phyloP scores from a whole-genome alignment of 176 grass and related monocot species.

The Carex littledalei region DNA sequence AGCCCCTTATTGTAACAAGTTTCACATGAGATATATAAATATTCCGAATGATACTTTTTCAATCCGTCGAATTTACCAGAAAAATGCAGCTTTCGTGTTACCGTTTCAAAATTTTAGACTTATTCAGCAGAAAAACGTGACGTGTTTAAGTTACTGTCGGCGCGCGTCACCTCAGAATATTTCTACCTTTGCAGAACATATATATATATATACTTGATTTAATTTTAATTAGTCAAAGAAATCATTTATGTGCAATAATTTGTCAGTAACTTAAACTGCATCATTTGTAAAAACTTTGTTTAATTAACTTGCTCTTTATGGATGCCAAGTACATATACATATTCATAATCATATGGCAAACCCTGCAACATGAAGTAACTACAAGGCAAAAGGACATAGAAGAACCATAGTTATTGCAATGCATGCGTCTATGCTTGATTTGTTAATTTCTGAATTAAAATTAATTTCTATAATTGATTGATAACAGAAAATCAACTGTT shows the following conservation, averaged over 20 bases:
- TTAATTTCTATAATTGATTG: background rate
- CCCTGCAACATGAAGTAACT: background rate
- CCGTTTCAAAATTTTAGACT: background rate
- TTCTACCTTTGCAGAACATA: background rate
- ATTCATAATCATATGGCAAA: background rate
- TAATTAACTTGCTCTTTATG: background rate
- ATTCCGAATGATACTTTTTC: background rate
- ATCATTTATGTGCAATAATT: background rate
- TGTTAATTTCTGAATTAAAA: background rate
- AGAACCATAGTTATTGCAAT: background rate
- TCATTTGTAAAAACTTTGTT: background rate
- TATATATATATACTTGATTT: background rate
- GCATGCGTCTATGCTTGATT: background rate
- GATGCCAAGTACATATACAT: too few relatives aligned
- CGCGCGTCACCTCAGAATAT: background rate
- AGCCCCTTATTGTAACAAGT: background rate
- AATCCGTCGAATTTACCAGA: background rate
- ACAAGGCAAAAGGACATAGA: background rate
- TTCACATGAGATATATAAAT: background rate
- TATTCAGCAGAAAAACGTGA: background rate
- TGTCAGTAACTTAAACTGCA: background rate
- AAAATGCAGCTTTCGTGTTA: background rate
- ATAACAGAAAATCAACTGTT: background rate
- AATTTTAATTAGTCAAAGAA: background rate
- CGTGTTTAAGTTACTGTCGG: background rate